phyloP scores from a whole-genome alignment of 768 basidiomycete genomes.

The Lactarius pseudohatsudake region DNA sequence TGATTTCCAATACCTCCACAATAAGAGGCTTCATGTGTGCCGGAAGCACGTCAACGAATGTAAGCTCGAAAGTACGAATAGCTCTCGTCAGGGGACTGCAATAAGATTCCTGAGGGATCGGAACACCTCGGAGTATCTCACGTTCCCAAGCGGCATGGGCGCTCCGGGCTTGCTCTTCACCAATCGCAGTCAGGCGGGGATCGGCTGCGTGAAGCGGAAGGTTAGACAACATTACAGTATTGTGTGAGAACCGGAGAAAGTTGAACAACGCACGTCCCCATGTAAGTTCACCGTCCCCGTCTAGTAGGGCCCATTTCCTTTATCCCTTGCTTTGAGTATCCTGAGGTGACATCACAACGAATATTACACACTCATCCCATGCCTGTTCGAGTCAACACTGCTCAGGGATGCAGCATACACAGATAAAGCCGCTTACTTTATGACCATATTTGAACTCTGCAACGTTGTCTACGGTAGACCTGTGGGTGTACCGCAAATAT shows the following conservation, averaged over 20 bases:
- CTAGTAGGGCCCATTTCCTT: slow-evolving; percentile 26
- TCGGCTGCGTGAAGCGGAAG: slow-evolving; percentile 21
- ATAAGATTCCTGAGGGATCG: slow-evolving; percentile 24
- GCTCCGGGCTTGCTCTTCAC: slow-evolving; percentile 26
- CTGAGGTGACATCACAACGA: background rate
- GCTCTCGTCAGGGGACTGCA: slow-evolving; percentile 27
- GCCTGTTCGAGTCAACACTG: slow-evolving; percentile 5
- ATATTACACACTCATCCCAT: slow-evolving; percentile 24
- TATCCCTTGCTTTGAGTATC: background rate
- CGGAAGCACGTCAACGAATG: slow-evolving; percentile 23
- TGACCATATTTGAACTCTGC: slow-evolving; percentile 23
- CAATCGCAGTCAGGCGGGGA: slow-evolving; percentile 25
- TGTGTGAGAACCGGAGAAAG: no score
- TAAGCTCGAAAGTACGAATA: slow-evolving; percentile 25
- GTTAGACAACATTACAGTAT: background rate
- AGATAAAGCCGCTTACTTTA: slow-evolving; percentile 10
- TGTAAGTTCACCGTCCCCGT: slow-evolving; percentile 25
- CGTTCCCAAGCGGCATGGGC: slow-evolving; percentile 26
- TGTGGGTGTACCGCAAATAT: background rate
- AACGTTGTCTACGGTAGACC: slow-evolving; percentile 23
- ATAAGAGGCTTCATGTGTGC: slow-evolving; percentile 20
- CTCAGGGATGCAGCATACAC: background rate
- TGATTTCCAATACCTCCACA: slow-evolving; percentile 21
- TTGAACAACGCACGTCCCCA: slow-evolving; percentile 28
- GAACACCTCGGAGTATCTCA: slow-evolving; percentile 19